Evolutionary conservation across 441 rosid species (phyloP).

Genomic region (Pelargonium fulgidum): DNA sequence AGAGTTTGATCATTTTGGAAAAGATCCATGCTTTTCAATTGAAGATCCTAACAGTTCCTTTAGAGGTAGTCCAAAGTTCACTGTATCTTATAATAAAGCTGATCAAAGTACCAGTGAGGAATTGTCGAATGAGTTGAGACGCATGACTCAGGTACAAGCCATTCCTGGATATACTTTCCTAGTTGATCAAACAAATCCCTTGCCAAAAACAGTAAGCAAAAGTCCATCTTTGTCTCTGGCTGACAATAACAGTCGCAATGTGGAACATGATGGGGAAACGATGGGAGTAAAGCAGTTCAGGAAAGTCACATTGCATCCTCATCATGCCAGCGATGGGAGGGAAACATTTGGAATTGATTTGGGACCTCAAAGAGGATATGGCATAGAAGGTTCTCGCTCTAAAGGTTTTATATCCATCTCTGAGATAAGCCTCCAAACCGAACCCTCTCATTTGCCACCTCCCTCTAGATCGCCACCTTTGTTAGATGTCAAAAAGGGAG

Average conservation of each 20-base stretch:
- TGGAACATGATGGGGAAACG: slow-evolving; percentile 28
- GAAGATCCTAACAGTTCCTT: slow-evolving; percentile 52
- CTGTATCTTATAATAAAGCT: slow-evolving; percentile 30
- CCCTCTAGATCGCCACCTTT: slow-evolving; percentile 39
- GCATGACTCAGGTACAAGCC: slow-evolving; percentile 36
- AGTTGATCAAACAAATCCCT: slow-evolving; percentile 41
- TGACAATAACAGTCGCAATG: slow-evolving; percentile 16
- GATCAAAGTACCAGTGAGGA: too few relatives aligned
- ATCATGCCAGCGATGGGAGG: slow-evolving; percentile 22
- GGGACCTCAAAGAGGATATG: neutral
- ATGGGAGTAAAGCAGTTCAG: slow-evolving; percentile 34
- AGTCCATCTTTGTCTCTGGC: slow-evolving; percentile 22
- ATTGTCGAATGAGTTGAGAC: slow-evolving; percentile 40
- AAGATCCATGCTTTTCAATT: slow-evolving; percentile 43
- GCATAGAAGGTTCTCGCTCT: slow-evolving; percentile 7
- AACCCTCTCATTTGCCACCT: slow-evolving; percentile 14
- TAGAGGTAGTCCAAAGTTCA: slow-evolving; percentile 53
- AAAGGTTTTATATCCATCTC: slow-evolving; percentile 41
- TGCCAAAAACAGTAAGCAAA: slow-evolving; percentile 26
- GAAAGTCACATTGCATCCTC: slow-evolving; percentile 47
- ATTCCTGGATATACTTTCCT: slow-evolving; percentile 51
- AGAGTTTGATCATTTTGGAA: slow-evolving; percentile 50
- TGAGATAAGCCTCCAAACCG: slow-evolving; percentile 49
- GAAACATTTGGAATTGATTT: slow-evolving; percentile 27
- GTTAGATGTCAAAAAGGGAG: slow-evolving; percentile 35